Conservation (phyloP, 2,329 filamentous ascomycete species). For the Exophiala dermatitidis region DNA sequence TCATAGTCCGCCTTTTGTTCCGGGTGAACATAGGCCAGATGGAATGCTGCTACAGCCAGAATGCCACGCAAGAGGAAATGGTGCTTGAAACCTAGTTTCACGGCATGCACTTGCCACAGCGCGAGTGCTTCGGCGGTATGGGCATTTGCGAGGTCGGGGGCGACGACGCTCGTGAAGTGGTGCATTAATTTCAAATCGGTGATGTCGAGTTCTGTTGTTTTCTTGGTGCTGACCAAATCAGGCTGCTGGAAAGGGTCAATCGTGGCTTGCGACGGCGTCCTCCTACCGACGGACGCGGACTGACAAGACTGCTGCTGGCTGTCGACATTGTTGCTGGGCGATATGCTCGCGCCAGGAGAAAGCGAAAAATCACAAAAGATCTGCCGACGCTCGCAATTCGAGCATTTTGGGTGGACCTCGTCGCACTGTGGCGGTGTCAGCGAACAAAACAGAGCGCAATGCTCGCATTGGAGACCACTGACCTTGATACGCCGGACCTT, state of each 20-base stretch:
- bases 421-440: slow-evolving; percentile 31
- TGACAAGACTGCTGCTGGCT: slow-evolving; percentile 4
- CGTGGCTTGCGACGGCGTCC: slow-evolving; percentile 9
- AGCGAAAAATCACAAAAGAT: slow-evolving; percentile 33
- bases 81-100: slow-evolving; percentile 36
- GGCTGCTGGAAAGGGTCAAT: slow-evolving; percentile 22
- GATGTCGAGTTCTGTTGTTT: slow-evolving; percentile 28
- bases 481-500: slow-evolving; percentile 38
- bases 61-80: slow-evolving; percentile 41
- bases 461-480: slow-evolving; percentile 2
- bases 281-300: slow-evolving; percentile 6
- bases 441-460: neutral
- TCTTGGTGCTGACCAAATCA: slow-evolving; percentile 24
- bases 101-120: slow-evolving; percentile 32
- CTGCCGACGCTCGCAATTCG: slow-evolving; percentile 34
- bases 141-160: slow-evolving; percentile 30
- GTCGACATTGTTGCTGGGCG: slow-evolving; percentile 11
- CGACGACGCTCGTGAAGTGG: slow-evolving; percentile 35
- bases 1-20: slow-evolving; percentile 33
- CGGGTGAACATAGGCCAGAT: slow-evolving; percentile 36
- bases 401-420: slow-evolving; percentile 33
- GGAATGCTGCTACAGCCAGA: slow-evolving; percentile 40
- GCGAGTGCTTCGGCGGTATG: slow-evolving; percentile 31
- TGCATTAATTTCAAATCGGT: slow-evolving; percentile 36
- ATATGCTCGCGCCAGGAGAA: slow-evolving; percentile 18